Percentiles rank a stretch among this genome's conserved stretches.
Conservation (phyloP, 805 yeast species). For the Maudiozyma turicensis region DNA sequence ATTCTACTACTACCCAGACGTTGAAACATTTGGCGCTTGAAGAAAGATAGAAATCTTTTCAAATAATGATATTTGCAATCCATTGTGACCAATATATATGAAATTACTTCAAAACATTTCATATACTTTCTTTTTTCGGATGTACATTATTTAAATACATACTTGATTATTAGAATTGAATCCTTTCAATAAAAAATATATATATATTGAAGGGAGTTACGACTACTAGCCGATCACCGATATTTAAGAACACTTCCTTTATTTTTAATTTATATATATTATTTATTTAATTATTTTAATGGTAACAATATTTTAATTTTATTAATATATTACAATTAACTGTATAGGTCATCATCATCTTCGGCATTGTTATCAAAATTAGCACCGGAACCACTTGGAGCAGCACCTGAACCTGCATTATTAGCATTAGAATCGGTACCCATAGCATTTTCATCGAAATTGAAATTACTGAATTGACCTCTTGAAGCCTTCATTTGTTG, state of each 20-base stretch:
- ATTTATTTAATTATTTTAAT: not conserved
- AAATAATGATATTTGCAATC: too few relatives aligned
- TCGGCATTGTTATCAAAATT: conserved; percentile 37
- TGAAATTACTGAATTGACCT: conserved; percentile 86
- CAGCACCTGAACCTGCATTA: conserved; percentile 32
- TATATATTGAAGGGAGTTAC: too few relatives aligned
- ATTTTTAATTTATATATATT: too few relatives aligned
- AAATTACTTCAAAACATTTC: too few relatives aligned
- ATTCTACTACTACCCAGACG: conserved; percentile 78
- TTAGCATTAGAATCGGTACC: conserved; percentile 42
- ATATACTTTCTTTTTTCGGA: too few relatives aligned
- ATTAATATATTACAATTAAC: conserved; percentile 27
- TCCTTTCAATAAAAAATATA: too few relatives aligned
- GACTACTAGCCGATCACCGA: too few relatives aligned
- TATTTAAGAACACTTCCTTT: too few relatives aligned
- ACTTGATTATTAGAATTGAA: too few relatives aligned
- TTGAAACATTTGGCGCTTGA: conserved; percentile 10
- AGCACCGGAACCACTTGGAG: conserved; percentile 32
- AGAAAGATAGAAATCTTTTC: not conserved
- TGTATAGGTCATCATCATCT: conserved; percentile 62
- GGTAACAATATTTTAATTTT: not conserved
- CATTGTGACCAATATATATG: too few relatives aligned
- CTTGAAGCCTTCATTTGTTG: conserved; percentile 94
- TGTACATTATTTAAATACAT: too few relatives aligned
- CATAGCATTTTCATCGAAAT: conserved; percentile 53